phyloP scores from a whole-genome alignment of 805 yeast species.

The Yarrowia sp. region DNA sequence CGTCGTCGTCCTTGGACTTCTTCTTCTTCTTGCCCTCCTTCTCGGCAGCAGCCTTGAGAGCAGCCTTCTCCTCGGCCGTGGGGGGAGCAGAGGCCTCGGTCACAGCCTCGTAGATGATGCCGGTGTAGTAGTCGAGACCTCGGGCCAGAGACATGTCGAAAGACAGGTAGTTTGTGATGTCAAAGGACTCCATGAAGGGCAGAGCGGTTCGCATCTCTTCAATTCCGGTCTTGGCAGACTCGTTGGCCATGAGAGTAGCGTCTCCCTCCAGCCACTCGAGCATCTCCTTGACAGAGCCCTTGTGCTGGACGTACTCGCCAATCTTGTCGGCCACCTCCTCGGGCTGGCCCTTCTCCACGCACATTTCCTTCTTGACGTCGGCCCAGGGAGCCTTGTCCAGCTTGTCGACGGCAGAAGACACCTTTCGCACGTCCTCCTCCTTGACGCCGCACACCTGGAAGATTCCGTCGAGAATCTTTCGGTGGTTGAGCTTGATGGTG shows the following conservation, averaged over 20 bases:
- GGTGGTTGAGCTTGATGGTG: slow-evolving; percentile 89
- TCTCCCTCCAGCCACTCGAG: slow-evolving; percentile 55
- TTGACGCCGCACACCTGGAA: slow-evolving; percentile 93
- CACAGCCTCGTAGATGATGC: slow-evolving; percentile 93
- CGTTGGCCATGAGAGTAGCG: slow-evolving; percentile 58
- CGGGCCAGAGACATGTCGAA: slow-evolving; percentile 95
- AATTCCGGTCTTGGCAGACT: slow-evolving; percentile 74
- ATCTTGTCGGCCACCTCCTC: slow-evolving; percentile 91
- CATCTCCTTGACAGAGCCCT: slow-evolving; percentile 52
- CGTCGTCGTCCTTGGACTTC: slow-evolving; percentile 60
- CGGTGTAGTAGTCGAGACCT: slow-evolving; percentile 97
- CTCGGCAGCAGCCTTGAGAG: slow-evolving; percentile 38
- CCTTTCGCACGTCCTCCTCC: slow-evolving; percentile 88
- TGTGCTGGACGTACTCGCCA: slow-evolving; percentile 84
- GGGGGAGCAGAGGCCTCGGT: slow-evolving; percentile 98
- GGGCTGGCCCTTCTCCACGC: slow-evolving; percentile 82
- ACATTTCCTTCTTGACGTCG: slow-evolving; percentile 87
- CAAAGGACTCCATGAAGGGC: slow-evolving; percentile 78
- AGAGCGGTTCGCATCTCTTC: slow-evolving; percentile 73
- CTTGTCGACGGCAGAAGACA: slow-evolving; percentile 94
- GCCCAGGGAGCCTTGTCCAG: slow-evolving; percentile 96
- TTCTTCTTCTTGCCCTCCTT: slow-evolving; percentile 41
- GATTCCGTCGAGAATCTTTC: slow-evolving; percentile 93
- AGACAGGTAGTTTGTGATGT: slow-evolving; percentile 57
- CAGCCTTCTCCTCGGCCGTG: slow-evolving; percentile 61